Conservation (phyloP, 768 basidiomycete genomes). For the Xanthoconium purpureum region DNA sequence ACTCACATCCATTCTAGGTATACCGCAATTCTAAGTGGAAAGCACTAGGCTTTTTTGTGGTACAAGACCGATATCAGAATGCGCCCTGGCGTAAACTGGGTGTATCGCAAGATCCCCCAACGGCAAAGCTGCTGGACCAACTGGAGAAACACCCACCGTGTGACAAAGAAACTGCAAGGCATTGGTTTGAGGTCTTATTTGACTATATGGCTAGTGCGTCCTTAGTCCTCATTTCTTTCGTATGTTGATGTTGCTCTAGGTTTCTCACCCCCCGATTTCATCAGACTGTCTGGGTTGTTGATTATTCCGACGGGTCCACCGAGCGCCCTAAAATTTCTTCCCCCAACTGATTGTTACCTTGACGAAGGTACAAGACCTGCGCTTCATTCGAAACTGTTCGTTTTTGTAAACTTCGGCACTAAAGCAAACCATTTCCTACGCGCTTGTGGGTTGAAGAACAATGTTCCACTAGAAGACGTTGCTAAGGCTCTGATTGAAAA, state of each 20-base stretch:
- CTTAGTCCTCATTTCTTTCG: neutral
- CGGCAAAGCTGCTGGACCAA: conserved; percentile 49
- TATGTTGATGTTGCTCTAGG: conserved; percentile 34
- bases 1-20: conserved; percentile 42
- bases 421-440: conserved; percentile 76
- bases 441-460: conserved; percentile 77
- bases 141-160: conserved; percentile 54
- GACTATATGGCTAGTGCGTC: conserved; percentile 52
- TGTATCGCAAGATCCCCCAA: conserved; percentile 61
- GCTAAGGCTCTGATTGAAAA: conserved; percentile 60
- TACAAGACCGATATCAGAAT: conserved; percentile 46
- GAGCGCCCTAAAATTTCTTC: conserved; percentile 37
- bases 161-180: conserved; percentile 46
- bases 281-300: conserved; percentile 46
- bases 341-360: conserved; percentile 64
- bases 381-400: conserved; percentile 73
- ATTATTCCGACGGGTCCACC: conserved; percentile 58
- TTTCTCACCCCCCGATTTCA: conserved; percentile 49
- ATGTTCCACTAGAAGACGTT: conserved; percentile 78
- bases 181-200: conserved; percentile 63
- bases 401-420: conserved; percentile 80
- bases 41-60: conserved; percentile 64
- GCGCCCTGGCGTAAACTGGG: conserved; percentile 58
- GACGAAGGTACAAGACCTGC: conserved; percentile 45
- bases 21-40: conserved; percentile 63